Evolutionary conservation across 1,139 yeast genomes (phyloP).

Genomic region (Magnusiomyces magnusii): DNA sequence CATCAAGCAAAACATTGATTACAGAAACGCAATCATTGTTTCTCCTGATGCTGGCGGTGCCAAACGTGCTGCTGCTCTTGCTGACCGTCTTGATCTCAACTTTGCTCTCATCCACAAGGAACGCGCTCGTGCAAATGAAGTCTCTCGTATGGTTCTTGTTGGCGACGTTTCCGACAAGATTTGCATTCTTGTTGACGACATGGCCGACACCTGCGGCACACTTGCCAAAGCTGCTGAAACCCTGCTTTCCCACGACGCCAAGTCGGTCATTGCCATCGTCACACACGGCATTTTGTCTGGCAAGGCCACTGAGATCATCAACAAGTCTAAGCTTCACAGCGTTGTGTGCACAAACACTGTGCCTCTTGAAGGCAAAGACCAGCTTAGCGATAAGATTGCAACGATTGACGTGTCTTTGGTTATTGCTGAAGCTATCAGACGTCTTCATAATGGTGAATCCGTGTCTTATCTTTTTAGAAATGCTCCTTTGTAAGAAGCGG

Average conservation of each 20-base stretch:
- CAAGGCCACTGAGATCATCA: slow-evolving; percentile 76
- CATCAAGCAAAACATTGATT: slow-evolving; percentile 64
- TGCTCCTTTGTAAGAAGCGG: slow-evolving; percentile 32
- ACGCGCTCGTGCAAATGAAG: slow-evolving; percentile 92
- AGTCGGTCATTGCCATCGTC: slow-evolving; percentile 84
- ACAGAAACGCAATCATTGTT: slow-evolving; percentile 68
- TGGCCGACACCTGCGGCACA: slow-evolving; percentile 99
- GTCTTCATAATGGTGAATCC: slow-evolving; percentile 92
- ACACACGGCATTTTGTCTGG: slow-evolving; percentile 94
- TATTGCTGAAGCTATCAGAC: slow-evolving; percentile 90
- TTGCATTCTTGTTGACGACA: slow-evolving; percentile 90
- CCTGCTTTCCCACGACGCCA: slow-evolving; percentile 63
- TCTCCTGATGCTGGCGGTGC: slow-evolving; percentile 99
- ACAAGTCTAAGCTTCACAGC: slow-evolving; percentile 64
- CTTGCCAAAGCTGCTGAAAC: slow-evolving; percentile 94
- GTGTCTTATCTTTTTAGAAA: slow-evolving; percentile 81
- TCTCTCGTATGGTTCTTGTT: slow-evolving; percentile 88
- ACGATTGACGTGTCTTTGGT: slow-evolving; percentile 83
- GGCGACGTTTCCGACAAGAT: slow-evolving; percentile 89
- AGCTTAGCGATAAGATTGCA: slow-evolving; percentile 65
- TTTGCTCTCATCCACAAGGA: slow-evolving; percentile 97
- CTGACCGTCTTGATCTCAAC: slow-evolving; percentile 85
- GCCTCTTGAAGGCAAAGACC: slow-evolving; percentile 51
- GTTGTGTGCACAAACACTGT: slow-evolving; percentile 94
- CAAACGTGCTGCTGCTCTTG: slow-evolving; percentile 83